phyloP scores from a whole-genome alignment of 371 early-diverging fungal species.

The Lichtheimia hyalospora region DNA sequence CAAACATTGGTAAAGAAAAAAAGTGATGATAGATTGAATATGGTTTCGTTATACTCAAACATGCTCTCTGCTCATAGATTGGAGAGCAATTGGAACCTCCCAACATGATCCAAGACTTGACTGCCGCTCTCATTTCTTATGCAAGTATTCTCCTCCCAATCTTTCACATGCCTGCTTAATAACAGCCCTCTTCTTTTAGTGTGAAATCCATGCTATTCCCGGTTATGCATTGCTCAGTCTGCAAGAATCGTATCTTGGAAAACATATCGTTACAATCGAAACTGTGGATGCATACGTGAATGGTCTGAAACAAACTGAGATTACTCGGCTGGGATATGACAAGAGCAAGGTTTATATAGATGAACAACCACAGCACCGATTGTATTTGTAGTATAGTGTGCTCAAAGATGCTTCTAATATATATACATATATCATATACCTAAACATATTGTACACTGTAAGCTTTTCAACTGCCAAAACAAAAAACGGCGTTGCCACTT shows the following conservation, averaged over 20 bases:
- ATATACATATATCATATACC: no score
- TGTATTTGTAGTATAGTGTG: slow-evolving; percentile 31
- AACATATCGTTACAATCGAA: slow-evolving; percentile 33
- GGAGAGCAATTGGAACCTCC: slow-evolving; percentile 24
- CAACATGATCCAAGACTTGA: slow-evolving; percentile 36
- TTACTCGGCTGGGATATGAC: slow-evolving; percentile 16
- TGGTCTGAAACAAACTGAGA: slow-evolving; percentile 27
- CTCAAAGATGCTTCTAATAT: no score
- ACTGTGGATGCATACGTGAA: slow-evolving; percentile 30
- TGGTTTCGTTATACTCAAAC: neutral
- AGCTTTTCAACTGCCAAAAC: neutral
- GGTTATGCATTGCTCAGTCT: slow-evolving; percentile 38
- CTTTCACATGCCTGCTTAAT: neutral
- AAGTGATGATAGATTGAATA: neutral
- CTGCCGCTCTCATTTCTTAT: slow-evolving; percentile 38
- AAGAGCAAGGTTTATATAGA: slow-evolving; percentile 15
- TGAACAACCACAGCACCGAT: slow-evolving; percentile 41
- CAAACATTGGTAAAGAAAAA: slow-evolving; percentile 5
- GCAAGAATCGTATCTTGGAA: slow-evolving; percentile 46
- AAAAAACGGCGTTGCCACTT: neutral
- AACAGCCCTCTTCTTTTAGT: slow-evolving; percentile 16
- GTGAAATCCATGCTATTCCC: slow-evolving; percentile 40
- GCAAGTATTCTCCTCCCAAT: slow-evolving; percentile 20
- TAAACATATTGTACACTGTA: neutral
- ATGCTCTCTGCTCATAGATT: no score